phyloP scores from a whole-genome alignment of 805 yeast genomes.

The Candida boleticola region DNA sequence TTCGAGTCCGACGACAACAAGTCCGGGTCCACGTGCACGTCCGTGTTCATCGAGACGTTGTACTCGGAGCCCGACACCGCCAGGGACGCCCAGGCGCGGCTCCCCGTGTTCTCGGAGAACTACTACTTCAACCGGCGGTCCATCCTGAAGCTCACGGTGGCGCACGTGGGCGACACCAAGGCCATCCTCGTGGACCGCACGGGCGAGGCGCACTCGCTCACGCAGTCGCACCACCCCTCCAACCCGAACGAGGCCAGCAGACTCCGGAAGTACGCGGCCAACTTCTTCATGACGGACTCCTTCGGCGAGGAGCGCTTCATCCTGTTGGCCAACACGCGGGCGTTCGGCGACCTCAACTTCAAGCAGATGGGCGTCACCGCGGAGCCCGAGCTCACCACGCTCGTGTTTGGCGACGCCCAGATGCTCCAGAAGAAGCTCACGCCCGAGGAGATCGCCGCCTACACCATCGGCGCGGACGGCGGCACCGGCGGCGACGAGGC shows the following conservation, averaged over 20 bases:
- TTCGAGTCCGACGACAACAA: constrained; percentile 36
- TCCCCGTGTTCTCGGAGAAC: constrained; percentile 27
- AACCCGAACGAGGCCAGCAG: constrained; percentile 76
- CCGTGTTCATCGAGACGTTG: constrained; percentile 55
- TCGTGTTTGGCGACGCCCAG: constrained; percentile 56
- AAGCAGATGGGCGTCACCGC: constrained; percentile 85
- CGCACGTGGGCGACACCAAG: constrained; percentile 92
- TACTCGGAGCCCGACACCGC: constrained; percentile 22
- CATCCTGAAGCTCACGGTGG: constrained; percentile 65
- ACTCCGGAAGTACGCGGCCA: constrained; percentile 56
- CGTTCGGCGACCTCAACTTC: constrained; percentile 85
- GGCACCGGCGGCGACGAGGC: constrained; percentile 82
- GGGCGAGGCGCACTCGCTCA: constrained; percentile 78
- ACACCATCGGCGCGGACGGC: constrained; percentile 63
- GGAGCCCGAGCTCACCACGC: constrained; percentile 83
- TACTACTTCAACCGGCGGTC: constrained; percentile 67
- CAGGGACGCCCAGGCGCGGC: constrained; percentile 14
- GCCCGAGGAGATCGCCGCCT: constrained; percentile 29
- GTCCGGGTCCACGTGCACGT: constrained; percentile 74
- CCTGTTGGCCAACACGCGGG: constrained; percentile 84
- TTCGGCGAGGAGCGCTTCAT: constrained; percentile 89
- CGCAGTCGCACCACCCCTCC: constrained; percentile 83
- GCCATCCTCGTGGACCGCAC: constrained; percentile 78
- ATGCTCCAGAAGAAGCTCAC: constrained; percentile 37
- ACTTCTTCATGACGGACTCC: constrained; percentile 77